Percentiles rank a stretch among this genome's conserved stretches.
Evolutionary conservation across 306 rosid species (phyloP).

Genomic region (Pyrus communis): DNA sequence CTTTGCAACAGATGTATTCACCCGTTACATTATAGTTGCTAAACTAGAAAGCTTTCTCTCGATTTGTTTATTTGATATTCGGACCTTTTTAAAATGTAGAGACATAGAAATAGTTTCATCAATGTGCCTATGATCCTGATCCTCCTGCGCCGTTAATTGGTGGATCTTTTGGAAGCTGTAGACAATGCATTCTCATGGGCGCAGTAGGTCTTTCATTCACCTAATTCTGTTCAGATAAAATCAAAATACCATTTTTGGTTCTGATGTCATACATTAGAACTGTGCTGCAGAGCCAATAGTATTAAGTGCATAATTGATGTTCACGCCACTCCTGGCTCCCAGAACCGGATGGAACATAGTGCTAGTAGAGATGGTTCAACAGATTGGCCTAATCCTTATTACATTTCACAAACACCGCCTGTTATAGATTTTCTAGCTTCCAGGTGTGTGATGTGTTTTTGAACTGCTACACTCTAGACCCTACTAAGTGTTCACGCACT

Average conservation of each 20-base stretch:
- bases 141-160: conserved; percentile 87
- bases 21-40: not conserved
- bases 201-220: conserved; percentile 53
- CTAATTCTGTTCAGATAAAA: conserved; percentile 5
- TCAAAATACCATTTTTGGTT: conserved; percentile 1
- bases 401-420: conserved; percentile 54
- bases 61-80: conserved; percentile 17
- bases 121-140: conserved; percentile 81
- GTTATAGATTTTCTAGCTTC: conserved; percentile 78
- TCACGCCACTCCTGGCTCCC: conserved; percentile 92
- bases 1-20: not conserved
- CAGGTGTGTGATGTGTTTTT: conserved; percentile 38
- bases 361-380: conserved; percentile 81
- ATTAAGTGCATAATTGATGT: conserved; percentile 88
- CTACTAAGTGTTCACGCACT: not conserved
- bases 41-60: not conserved
- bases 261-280: conserved; percentile 9
- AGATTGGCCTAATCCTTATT: conserved; percentile 57
- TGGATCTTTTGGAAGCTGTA: conserved; percentile 76
- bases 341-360: conserved; percentile 93
- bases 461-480: not conserved
- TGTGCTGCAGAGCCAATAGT: conserved; percentile 54
- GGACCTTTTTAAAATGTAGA: conserved; percentile 46
- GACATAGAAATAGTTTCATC: conserved; percentile 78
- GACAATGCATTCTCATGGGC: conserved; percentile 98